Evolutionary conservation across 352 stramenopile genomes (phyloP).

Genomic region (Phytophthora niederhauseri): DNA sequence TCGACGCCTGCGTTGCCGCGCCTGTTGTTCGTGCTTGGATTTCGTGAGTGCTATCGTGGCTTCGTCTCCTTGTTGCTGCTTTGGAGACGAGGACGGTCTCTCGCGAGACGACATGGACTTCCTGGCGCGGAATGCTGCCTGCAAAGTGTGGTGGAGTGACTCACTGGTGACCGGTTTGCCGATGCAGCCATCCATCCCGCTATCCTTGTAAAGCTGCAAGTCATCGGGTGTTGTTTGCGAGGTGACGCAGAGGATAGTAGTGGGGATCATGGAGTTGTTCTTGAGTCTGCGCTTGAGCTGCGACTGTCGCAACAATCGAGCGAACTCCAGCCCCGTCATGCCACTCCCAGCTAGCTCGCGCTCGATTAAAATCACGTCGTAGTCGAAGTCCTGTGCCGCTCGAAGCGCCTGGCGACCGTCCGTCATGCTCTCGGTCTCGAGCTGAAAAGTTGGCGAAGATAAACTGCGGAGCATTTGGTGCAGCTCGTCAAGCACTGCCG

Average conservation of each 20-base stretch:
- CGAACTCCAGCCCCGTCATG: slow-evolving; percentile 80
- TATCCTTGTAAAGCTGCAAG: slow-evolving; percentile 88
- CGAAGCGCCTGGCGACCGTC: slow-evolving; percentile 58
- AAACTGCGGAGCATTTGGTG: slow-evolving; percentile 39
- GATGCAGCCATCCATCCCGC: slow-evolving; percentile 93
- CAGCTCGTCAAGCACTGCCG: slow-evolving; percentile 37
- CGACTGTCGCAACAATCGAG: slow-evolving; percentile 73
- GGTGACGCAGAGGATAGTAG: slow-evolving; percentile 75
- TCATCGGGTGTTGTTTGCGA: slow-evolving; percentile 63
- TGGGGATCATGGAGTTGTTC: slow-evolving; percentile 24
- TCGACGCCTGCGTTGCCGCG: slow-evolving; percentile 42
- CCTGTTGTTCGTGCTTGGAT: slow-evolving; percentile 49
- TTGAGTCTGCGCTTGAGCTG: slow-evolving; percentile 62
- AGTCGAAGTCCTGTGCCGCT: slow-evolving; percentile 54
- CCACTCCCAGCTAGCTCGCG: slow-evolving; percentile 50
- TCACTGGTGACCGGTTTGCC: slow-evolving; percentile 75
- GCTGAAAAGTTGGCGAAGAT: slow-evolving; percentile 10
- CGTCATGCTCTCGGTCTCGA: slow-evolving; percentile 70
- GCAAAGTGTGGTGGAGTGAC: slow-evolving; percentile 77
- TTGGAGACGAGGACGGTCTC: not conserved
- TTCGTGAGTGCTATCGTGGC: slow-evolving; percentile 50
- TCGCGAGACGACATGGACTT: slow-evolving; percentile 2
- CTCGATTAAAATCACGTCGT: slow-evolving; percentile 89
- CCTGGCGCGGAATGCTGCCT: slow-evolving; percentile 60
- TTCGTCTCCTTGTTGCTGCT: slow-evolving; percentile 12